A percentile compares a stretch with the other conserved stretches of the same genome.
Conservation (phyloP, 345 rosid genomes). For the Citropsis articulata region DNA sequence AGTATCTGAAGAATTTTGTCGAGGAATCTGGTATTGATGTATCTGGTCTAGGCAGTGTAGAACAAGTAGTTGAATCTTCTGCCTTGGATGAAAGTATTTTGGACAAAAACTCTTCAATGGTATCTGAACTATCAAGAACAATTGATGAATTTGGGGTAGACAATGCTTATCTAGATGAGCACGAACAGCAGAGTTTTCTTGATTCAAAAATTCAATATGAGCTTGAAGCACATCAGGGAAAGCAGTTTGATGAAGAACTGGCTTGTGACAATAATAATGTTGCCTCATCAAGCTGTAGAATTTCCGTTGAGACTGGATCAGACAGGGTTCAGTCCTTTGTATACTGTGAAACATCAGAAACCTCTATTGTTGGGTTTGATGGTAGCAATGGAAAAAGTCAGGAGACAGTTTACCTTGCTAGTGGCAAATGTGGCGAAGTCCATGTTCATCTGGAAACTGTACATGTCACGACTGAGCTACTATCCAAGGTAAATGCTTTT, state of each 20-base stretch:
- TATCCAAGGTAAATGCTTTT: conserved; percentile 38
- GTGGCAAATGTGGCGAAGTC: conserved; percentile 32
- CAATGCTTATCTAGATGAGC: conserved; percentile 17
- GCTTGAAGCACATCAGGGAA: conserved; percentile 30
- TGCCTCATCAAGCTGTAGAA: conserved; percentile 22
- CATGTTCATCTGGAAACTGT: conserved; percentile 21
- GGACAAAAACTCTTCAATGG: conserved; percentile 21
- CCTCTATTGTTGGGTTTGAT: conserved; percentile 24
- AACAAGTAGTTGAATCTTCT: conserved; percentile 29
- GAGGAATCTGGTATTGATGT: conserved; percentile 25
- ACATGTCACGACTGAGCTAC: conserved; percentile 20
- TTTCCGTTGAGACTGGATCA: conserved; percentile 30
- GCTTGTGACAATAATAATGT: conserved; percentile 29
- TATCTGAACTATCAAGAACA: conserved; percentile 21
- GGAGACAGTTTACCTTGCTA: conserved; percentile 8
- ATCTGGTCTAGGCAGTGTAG: conserved; percentile 15
- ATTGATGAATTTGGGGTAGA: conserved; percentile 14
- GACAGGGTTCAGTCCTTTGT: conserved; percentile 27
- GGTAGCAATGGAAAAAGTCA: conserved; percentile 31
- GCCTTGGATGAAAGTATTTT: conserved; percentile 20
- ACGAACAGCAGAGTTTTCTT: conserved; percentile 5
- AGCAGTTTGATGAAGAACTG: conserved; percentile 34
- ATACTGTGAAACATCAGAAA: conserved; percentile 32
- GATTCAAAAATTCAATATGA: conserved; percentile 17
- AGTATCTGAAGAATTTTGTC: conserved; percentile 18